Evolutionary conservation across 169 alveolate species (phyloP).

Genomic region (Plasmodium sp.): DNA sequence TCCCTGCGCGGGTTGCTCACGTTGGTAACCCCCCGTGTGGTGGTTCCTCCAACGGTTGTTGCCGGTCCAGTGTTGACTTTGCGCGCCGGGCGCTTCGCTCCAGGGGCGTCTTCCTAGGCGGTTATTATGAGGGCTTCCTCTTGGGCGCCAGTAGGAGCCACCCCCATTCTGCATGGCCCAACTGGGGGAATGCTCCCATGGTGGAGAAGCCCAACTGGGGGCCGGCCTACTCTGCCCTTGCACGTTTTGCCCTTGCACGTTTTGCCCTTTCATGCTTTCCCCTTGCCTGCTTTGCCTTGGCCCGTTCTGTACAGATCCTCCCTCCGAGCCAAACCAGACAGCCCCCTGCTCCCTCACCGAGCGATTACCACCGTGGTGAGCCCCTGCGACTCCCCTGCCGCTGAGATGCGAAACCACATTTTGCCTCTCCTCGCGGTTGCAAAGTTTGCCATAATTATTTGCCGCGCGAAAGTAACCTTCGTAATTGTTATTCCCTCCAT

Average conservation of each 20-base stretch:
- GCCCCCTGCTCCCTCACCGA: background rate
- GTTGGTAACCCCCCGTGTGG: background rate
- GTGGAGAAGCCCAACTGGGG: background rate
- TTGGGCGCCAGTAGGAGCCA: background rate
- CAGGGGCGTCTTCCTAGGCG: background rate
- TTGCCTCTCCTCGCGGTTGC: background rate
- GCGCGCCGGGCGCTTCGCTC: background rate
- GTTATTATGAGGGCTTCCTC: background rate
- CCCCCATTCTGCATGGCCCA: background rate
- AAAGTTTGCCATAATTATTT: background rate
- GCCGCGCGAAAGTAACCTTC: background rate
- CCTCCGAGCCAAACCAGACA: background rate
- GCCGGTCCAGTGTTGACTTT: background rate
- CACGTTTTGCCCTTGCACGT: background rate
- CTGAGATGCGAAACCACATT: background rate
- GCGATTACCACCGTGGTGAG: background rate
- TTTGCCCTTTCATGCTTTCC: background rate
- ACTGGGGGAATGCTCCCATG: background rate
- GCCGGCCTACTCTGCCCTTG: background rate
- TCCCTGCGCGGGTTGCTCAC: background rate
- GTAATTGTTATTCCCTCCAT: background rate
- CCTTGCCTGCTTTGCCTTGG: background rate
- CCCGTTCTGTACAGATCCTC: background rate
- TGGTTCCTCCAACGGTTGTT: background rate
- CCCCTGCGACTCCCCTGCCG: background rate